Evolutionary conservation across 768 basidiomycete species (phyloP).

Genomic region (Leccinum sublutescens): DNA sequence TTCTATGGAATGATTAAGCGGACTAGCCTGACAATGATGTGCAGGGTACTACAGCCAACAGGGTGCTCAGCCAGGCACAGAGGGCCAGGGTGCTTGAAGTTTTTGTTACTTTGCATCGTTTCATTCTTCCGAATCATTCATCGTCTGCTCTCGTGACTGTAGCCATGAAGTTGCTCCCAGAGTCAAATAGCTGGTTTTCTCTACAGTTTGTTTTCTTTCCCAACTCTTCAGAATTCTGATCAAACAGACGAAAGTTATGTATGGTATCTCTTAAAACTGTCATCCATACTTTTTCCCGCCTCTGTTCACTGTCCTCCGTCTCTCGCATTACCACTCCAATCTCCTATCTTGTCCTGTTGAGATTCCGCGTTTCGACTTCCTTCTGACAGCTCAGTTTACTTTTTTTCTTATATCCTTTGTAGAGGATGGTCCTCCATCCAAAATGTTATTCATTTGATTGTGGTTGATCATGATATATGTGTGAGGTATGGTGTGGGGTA

Average conservation of each 20-base stretch:
- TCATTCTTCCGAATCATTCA: conserved; percentile 25
- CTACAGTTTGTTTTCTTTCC: conserved; percentile 23
- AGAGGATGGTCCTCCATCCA: conserved; percentile 32
- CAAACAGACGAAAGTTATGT: conserved; percentile 34
- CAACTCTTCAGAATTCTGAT: conserved; percentile 31
- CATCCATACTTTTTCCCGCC: conserved; percentile 29
- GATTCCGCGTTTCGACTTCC: conserved; percentile 26
- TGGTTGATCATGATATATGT: conserved; percentile 5
- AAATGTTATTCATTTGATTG: conserved; percentile 23
- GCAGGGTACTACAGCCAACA: conserved; percentile 84
- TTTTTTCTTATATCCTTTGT: conserved; percentile 29
- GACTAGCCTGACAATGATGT: conserved; percentile 16
- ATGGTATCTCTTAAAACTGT: conserved; percentile 33
- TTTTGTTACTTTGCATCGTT: conserved; percentile 24
- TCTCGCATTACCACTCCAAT: conserved; percentile 16
- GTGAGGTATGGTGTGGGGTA: conserved; percentile 26
- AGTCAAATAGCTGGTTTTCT: conserved; percentile 20
- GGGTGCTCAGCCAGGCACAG: conserved; percentile 55
- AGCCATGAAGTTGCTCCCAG: conserved; percentile 29
- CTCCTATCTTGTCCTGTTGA: conserved; percentile 25
- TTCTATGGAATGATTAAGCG: not conserved
- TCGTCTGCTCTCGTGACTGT: conserved; percentile 33
- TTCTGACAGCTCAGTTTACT: conserved; percentile 18
- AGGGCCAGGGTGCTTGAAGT: conserved; percentile 44
- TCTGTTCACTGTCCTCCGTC: conserved; percentile 22